A percentile compares a stretch with the other conserved stretches of the same genome.
phyloP scores from a whole-genome alignment of 768 basidiomycete genomes.

The Rhizopogon vesiculosus region DNA sequence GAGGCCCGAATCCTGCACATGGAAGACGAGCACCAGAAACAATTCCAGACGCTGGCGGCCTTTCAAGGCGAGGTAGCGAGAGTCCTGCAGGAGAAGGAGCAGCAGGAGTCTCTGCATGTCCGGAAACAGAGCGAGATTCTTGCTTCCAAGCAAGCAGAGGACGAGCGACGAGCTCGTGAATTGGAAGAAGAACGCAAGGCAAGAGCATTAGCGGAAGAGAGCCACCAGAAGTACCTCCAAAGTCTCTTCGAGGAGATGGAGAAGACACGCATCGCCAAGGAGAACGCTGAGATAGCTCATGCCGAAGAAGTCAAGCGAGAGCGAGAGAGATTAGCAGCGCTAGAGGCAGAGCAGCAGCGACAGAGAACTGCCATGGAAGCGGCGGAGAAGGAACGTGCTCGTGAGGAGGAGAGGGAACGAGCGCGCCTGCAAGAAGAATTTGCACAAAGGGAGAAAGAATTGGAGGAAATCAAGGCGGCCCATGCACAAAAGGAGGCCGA shows the following conservation, averaged over 20 bases:
- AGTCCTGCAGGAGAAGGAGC: constrained; percentile 23
- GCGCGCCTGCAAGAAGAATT: constrained; percentile 25
- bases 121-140: constrained; percentile 25
- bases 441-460: constrained; percentile 18
- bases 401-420: constrained; percentile 24
- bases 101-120: constrained; percentile 21
- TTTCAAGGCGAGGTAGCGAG: constrained; percentile 24
- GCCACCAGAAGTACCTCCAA: constrained; percentile 25
- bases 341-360: constrained; percentile 24
- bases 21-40: constrained; percentile 19
- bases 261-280: constrained; percentile 19
- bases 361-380: constrained; percentile 19
- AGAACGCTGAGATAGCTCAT: constrained; percentile 18
- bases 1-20: constrained; percentile 16
- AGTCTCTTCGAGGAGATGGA: constrained; percentile 21
- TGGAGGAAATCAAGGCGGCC: constrained; percentile 19
- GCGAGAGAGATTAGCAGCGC: constrained; percentile 24
- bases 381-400: constrained; percentile 17
- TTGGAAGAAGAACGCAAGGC: constrained; percentile 28
- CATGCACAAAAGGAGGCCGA: constrained; percentile 22
- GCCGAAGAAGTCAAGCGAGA: constrained; percentile 20
- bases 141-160: constrained; percentile 18
- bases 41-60: constrained; percentile 12
- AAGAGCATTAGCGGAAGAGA: constrained; percentile 21
- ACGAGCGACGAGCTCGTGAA: constrained; percentile 21